Evolutionary conservation across 768 basidiomycete genomes (phyloP).

Genomic region (Royoungia palumana): DNA sequence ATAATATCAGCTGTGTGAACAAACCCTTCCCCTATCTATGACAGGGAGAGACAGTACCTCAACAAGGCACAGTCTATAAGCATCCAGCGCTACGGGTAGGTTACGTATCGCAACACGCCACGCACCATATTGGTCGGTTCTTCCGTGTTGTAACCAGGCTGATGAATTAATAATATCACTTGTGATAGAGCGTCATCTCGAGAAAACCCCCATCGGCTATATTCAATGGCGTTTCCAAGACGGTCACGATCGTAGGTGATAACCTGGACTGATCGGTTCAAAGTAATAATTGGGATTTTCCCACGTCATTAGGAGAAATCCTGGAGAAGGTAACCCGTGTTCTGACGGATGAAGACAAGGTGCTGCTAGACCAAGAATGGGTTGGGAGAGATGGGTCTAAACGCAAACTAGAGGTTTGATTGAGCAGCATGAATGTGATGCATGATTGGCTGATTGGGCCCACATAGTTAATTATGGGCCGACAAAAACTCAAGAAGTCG

Average conservation of each 20-base stretch:
- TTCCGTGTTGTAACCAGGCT: slow-evolving; percentile 3
- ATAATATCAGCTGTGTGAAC: slow-evolving; percentile 6
- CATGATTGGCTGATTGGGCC: slow-evolving; percentile 14
- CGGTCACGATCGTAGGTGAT: slow-evolving; percentile 83
- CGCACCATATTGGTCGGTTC: slow-evolving; percentile 81
- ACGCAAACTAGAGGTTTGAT: slow-evolving; percentile 81
- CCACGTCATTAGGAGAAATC: slow-evolving; percentile 61
- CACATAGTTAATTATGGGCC: slow-evolving; percentile 76
- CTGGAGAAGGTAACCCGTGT: slow-evolving; percentile 88
- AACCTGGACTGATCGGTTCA: slow-evolving; percentile 10
- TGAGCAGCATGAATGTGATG: slow-evolving; percentile 7
- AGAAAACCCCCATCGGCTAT: slow-evolving; percentile 95
- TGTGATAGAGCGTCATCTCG: slow-evolving; percentile 76
- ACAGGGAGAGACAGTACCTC: slow-evolving; percentile 87
- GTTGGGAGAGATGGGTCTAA: slow-evolving; percentile 87
- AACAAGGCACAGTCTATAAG: slow-evolving; percentile 90
- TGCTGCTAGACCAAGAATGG: slow-evolving; percentile 77
- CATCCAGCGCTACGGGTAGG: slow-evolving; percentile 92
- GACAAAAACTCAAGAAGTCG: slow-evolving; percentile 95
- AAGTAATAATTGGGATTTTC: slow-evolving; percentile 8
- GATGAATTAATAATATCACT: slow-evolving; percentile 21
- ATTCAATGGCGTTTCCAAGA: slow-evolving; percentile 99
- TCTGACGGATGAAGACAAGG: slow-evolving; percentile 85
- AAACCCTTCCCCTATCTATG: slow-evolving; percentile 6
- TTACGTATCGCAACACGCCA: slow-evolving; percentile 97